Conservation (phyloP, 495 filamentous ascomycete genomes). For the Aspergillus asperescens region DNA sequence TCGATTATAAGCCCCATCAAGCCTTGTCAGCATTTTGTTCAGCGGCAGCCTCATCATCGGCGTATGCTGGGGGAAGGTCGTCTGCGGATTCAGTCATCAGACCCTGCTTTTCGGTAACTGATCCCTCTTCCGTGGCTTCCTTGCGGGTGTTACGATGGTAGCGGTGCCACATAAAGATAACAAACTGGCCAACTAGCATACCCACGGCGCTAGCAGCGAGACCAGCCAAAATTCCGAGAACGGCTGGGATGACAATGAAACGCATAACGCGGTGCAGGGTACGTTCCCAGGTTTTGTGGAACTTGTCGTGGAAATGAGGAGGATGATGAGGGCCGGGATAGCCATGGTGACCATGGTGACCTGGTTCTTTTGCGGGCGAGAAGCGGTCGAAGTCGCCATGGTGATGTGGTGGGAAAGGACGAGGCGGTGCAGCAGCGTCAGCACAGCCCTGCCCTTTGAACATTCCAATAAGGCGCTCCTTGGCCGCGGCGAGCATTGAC, state of each 20-base stretch:
- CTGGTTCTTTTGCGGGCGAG: conserved; percentile 14
- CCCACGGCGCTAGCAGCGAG: conserved; percentile 48
- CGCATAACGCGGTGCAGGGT: conserved; percentile 43
- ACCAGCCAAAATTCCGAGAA: conserved; percentile 46
- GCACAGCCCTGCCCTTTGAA: conserved; percentile 31
- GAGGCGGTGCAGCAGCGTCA: background rate
- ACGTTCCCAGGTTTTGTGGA: conserved; percentile 38
- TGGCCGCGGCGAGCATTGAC: conserved; percentile 33
- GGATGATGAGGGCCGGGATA: conserved; percentile 28
- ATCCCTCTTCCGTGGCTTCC: conserved; percentile 33
- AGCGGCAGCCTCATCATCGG: conserved; percentile 23
- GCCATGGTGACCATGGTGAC: conserved; percentile 18
- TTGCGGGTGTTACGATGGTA: conserved; percentile 31
- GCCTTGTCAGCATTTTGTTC: conserved; percentile 25
- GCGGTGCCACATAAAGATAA: conserved; percentile 48
- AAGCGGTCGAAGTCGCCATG: conserved; percentile 14
- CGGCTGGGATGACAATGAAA: conserved; percentile 44
- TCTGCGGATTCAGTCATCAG: conserved; percentile 32
- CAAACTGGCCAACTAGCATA: conserved; percentile 48
- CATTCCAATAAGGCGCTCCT: conserved; percentile 33
- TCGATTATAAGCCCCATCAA: conserved; percentile 14
- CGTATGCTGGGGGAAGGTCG: conserved; percentile 32
- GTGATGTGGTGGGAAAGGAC: conserved; percentile 2
- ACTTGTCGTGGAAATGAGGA: conserved; percentile 24
- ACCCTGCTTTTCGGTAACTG: conserved; percentile 37